Percentiles rank a stretch among this genome's conserved stretches.
Conservation (phyloP, 805 yeast genomes). For the Sugiyamaella marilandica region DNA sequence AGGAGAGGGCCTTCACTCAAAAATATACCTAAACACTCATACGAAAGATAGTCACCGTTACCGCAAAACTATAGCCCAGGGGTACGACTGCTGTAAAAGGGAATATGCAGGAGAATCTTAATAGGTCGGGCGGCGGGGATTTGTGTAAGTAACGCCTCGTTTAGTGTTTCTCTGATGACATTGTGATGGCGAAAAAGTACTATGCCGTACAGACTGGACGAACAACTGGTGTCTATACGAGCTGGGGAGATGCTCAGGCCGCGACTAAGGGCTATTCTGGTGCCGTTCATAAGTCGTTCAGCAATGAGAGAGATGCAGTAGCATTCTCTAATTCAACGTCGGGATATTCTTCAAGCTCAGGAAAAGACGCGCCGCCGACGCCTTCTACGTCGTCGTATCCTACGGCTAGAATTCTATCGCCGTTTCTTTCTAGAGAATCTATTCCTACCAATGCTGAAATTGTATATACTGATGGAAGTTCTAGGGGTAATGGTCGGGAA, state of each 20-base stretch:
- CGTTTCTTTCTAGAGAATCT: background rate
- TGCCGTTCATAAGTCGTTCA: conserved; percentile 56
- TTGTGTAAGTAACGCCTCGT: no score
- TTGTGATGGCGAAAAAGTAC: conserved; percentile 23
- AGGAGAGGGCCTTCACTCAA: no score
- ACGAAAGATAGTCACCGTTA: no score
- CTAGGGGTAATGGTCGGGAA: conserved; percentile 51
- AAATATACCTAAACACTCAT: no score
- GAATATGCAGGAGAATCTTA: no score
- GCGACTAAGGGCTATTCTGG: conserved; percentile 54
- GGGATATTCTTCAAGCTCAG: background rate
- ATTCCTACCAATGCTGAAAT: background rate
- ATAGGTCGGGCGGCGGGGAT: no score
- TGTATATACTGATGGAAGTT: conserved; percentile 78
- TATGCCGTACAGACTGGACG: conserved; percentile 58
- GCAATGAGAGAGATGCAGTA: conserved; percentile 44
- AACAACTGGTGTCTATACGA: conserved; percentile 48
- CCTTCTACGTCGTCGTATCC: background rate
- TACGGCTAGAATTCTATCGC: background rate
- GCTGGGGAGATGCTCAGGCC: conserved; percentile 47
- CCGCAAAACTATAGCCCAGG: no score
- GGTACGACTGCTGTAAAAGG: no score
- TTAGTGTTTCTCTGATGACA: no score
- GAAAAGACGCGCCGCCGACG: background rate
- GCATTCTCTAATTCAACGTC: conserved; percentile 33